A percentile compares a stretch with the other conserved stretches of the same genome.
Conservation (phyloP, 1,284 basidiomycete species). For the Irpex sp. region DNA sequence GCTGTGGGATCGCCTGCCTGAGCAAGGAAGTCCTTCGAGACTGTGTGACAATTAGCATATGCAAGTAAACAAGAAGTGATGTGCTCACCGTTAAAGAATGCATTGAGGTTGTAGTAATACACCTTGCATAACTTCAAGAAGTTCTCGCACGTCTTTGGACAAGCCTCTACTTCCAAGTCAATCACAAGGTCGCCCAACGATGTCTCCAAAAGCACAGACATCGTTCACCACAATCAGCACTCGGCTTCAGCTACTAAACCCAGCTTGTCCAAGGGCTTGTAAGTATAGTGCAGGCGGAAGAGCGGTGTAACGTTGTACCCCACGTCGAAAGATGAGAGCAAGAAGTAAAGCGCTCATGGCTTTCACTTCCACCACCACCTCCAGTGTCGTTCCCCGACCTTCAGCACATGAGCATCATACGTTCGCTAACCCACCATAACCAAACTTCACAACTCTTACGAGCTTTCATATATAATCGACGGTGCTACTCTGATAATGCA, state of each 20-base stretch:
- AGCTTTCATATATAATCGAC: background rate
- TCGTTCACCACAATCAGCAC: slow-evolving; percentile 26
- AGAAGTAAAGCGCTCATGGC: slow-evolving; percentile 2
- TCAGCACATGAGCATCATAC: background rate
- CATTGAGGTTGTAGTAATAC: slow-evolving; percentile 94
- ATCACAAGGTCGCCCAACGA: slow-evolving; percentile 95
- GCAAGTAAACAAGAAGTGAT: background rate
- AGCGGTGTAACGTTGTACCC: background rate
- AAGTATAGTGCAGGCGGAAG: background rate
- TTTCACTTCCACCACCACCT: slow-evolving; percentile 3
- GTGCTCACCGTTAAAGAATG: slow-evolving; percentile 89
- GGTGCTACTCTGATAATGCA: slow-evolving; percentile 17
- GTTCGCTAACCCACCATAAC: background rate
- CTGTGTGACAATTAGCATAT: slow-evolving; percentile 34
- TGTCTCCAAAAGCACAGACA: slow-evolving; percentile 96
- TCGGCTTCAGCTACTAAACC: background rate
- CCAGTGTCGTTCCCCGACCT: background rate
- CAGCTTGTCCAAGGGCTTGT: background rate
- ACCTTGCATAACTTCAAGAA: slow-evolving; percentile 96
- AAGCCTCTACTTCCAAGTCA: slow-evolving; percentile 88
- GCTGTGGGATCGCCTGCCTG: slow-evolving; percentile 96
- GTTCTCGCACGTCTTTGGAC: slow-evolving; percentile 89
- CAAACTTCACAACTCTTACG: background rate
- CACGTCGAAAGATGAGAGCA: background rate
- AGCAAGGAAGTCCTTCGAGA: slow-evolving; percentile 94